These are phyloP conservation scores for Exophiala oligosperma DNA, from an alignment of 2,329 filamentous ascomycete species.

Conservation along the genomic window DNA sequence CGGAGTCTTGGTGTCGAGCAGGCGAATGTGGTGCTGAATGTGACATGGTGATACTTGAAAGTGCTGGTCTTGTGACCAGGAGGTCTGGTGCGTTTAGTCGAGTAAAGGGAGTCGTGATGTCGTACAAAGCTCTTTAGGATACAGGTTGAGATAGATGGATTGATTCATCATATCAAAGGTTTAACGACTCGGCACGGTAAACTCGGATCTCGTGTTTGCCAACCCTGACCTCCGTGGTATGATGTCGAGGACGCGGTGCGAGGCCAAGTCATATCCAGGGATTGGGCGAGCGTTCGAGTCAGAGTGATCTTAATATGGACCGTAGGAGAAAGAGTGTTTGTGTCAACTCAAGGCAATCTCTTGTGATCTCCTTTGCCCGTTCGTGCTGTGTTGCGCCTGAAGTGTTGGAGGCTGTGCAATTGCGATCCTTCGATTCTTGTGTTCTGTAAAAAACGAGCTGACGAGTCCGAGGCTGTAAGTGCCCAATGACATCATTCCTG, in stretches of 20 bases:
- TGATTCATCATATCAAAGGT: background rate
- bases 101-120: no score
- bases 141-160: background rate
- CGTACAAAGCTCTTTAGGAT: background rate
- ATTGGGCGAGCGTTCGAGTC: background rate
- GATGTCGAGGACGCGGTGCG: background rate
- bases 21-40: conserved; percentile 21
- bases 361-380: no score
- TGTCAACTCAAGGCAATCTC: no score
- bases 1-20: conserved; percentile 5
- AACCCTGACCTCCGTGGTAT: background rate
- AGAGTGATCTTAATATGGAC: no score
- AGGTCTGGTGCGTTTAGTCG: background rate
- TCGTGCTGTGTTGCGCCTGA: background rate
- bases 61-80: background rate
- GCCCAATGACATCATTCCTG: conserved; percentile 4
- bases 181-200: background rate
- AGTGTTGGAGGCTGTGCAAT: background rate
- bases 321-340: no score
- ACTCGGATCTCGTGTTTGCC: background rate
- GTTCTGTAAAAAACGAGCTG: background rate
- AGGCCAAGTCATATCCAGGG: background rate
- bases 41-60: conserved; percentile 12
- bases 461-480: background rate
- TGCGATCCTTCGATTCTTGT: background rate